Evolutionary conservation across 192 early-diverging fungal species (phyloP).

Genomic region (Spizellomyces sp.): DNA sequence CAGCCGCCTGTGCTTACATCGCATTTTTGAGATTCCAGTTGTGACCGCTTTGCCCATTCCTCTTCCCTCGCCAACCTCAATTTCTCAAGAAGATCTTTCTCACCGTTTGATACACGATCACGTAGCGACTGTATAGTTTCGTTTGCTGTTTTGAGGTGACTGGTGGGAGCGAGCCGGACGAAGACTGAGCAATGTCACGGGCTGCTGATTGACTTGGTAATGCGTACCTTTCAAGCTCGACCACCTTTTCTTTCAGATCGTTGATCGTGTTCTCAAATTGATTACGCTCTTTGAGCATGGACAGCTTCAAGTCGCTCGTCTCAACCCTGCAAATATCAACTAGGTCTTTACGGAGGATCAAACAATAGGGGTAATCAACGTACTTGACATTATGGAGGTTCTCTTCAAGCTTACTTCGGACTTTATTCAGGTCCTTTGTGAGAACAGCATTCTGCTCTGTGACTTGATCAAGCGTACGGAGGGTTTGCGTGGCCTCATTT

Average conservation of each 20-base stretch:
- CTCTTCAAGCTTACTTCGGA: slow-evolving; percentile 32
- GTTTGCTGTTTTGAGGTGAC: slow-evolving; percentile 26
- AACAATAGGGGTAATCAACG: neutral
- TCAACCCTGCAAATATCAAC: slow-evolving; percentile 20
- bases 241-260: slow-evolving; percentile 38
- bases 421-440: slow-evolving; percentile 40
- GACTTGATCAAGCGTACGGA: slow-evolving; percentile 27
- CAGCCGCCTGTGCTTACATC: slow-evolving; percentile 22
- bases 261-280: slow-evolving; percentile 28
- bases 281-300: slow-evolving; percentile 31
- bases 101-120: slow-evolving; percentile 28
- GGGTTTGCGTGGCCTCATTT: slow-evolving; percentile 18
- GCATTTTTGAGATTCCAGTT: slow-evolving; percentile 41
- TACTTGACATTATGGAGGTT: slow-evolving; percentile 34
- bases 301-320: slow-evolving; percentile 35
- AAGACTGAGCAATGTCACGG: too few relatives aligned
- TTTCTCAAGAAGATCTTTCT: slow-evolving; percentile 46
- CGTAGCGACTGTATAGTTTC: slow-evolving; percentile 31
- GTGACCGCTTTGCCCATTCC: slow-evolving; percentile 41
- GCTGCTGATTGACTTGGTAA: too few relatives aligned
- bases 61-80: slow-evolving; percentile 42
- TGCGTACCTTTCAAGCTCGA: slow-evolving; percentile 35
- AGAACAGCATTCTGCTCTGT: slow-evolving; percentile 33
- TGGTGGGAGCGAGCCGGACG: slow-evolving; percentile 1
- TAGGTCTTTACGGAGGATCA: too few relatives aligned